These are phyloP conservation scores for Pythium guiyangense DNA, from an alignment of 352 stramenopile species.

Conservation along the genomic window DNA sequence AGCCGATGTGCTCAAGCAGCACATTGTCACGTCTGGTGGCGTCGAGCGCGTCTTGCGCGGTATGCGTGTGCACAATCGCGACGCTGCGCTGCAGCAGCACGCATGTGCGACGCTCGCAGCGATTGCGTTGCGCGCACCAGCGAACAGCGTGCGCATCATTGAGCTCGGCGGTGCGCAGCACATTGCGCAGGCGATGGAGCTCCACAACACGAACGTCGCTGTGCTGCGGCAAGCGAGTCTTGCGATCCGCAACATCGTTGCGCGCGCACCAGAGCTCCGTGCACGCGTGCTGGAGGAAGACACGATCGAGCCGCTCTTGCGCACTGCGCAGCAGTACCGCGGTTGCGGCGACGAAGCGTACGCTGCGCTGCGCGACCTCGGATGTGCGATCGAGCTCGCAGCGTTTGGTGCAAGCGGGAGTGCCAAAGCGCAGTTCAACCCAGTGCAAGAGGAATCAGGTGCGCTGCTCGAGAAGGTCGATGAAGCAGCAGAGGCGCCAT, in stretches of 20 bases:
- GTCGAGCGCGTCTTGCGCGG: conserved; percentile 44
- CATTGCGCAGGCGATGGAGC: conserved; percentile 55
- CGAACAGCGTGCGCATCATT: conserved; percentile 54
- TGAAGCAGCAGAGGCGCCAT: conserved; percentile 49
- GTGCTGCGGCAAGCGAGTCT: conserved; percentile 73
- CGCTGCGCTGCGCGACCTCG: conserved; percentile 64
- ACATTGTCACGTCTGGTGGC: conserved; percentile 50
- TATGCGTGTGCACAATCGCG: conserved; percentile 45
- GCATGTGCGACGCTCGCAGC: conserved; percentile 71
- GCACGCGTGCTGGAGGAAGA: conserved; percentile 57
- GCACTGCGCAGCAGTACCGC: conserved; percentile 49
- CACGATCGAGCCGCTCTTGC: conserved; percentile 50
- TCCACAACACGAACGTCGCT: conserved; percentile 32
- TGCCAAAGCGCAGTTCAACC: conserved; percentile 56
- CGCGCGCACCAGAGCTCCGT: conserved; percentile 51
- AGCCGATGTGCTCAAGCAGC: conserved; percentile 63
- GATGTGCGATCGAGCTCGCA: conserved; percentile 64
- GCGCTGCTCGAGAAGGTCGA: conserved; percentile 46
- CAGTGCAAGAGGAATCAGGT: conserved; percentile 53
- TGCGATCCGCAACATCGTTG: conserved; percentile 78
- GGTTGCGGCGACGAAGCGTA: conserved; percentile 78
- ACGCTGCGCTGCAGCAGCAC: conserved; percentile 62
- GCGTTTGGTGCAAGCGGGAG: conserved; percentile 34
- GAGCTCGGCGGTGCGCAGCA: conserved; percentile 36
- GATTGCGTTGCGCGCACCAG: conserved; percentile 58